These are phyloP conservation scores for Ogataea siamensis DNA, from an alignment of 805 yeast species.

Conservation along the genomic window DNA sequence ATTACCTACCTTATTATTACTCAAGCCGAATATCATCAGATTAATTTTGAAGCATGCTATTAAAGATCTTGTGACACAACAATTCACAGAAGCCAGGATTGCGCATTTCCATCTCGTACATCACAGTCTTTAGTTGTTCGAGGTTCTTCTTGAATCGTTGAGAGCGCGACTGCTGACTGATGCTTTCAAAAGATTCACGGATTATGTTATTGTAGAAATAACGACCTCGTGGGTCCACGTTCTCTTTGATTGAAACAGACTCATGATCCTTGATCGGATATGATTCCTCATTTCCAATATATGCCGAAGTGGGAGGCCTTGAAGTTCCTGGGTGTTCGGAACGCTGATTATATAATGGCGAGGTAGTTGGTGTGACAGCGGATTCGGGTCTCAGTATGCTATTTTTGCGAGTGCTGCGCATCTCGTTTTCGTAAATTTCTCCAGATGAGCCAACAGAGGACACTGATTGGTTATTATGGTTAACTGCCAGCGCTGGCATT, in stretches of 20 bases:
- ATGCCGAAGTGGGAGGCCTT: not conserved
- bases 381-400: slow-evolving; percentile 17
- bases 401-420: slow-evolving; percentile 15
- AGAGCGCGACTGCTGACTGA: slow-evolving; percentile 15
- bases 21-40: not conserved
- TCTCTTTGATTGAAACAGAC: slow-evolving; percentile 15
- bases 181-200: slow-evolving; percentile 17
- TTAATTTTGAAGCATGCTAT: slow-evolving; percentile 15
- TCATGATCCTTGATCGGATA: slow-evolving; percentile 2
- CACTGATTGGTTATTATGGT: slow-evolving; percentile 1
- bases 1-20: too few species aligned
- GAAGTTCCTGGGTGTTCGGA: slow-evolving; percentile 12
- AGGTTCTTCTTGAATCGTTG: slow-evolving; percentile 17
- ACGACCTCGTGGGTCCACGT: slow-evolving; percentile 17
- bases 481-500: slow-evolving; percentile 3
- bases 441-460: slow-evolving; percentile 5
- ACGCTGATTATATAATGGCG: slow-evolving; percentile 19
- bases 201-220: slow-evolving; percentile 18
- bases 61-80: slow-evolving; percentile 16
- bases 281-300: not conserved
- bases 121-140: slow-evolving; percentile 18
- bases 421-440: slow-evolving; percentile 15
- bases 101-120: slow-evolving; percentile 19
- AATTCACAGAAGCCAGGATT: slow-evolving; percentile 21
- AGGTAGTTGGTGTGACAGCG: slow-evolving; percentile 20